phyloP scores from a whole-genome alignment of 352 stramenopile species.

The Phytophthora gonapodyides region DNA sequence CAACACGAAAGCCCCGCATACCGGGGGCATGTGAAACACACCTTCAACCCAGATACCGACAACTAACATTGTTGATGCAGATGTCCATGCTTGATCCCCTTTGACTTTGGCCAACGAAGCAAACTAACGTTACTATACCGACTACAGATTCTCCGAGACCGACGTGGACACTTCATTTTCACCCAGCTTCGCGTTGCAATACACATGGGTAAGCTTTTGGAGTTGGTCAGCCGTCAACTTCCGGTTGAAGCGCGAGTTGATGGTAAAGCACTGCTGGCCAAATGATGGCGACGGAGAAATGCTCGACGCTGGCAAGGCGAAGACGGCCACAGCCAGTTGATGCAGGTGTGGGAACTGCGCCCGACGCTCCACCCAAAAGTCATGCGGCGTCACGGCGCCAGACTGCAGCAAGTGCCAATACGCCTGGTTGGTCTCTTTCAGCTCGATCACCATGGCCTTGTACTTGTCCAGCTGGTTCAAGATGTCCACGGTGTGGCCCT shows the following conservation, averaged over 20 bases:
- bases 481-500: constrained; percentile 43
- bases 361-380: constrained; percentile 66
- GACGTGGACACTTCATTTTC: no score
- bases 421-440: constrained; percentile 56
- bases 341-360: constrained; percentile 39
- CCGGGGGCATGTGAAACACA: no score
- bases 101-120: neutral
- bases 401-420: constrained; percentile 61
- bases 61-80: no score
- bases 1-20: no score
- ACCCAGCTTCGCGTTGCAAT: constrained; percentile 52
- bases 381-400: constrained; percentile 37
- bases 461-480: constrained; percentile 57
- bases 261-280: constrained; percentile 26
- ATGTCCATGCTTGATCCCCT: no score
- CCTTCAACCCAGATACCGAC: no score
- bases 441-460: constrained; percentile 47
- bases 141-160: no score
- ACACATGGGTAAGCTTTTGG: constrained; percentile 62
- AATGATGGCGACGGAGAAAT: constrained; percentile 44
- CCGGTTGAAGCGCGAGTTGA: constrained; percentile 51
- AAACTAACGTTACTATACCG: no score
- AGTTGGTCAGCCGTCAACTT: constrained; percentile 50
- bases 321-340: constrained; percentile 52
- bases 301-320: constrained; percentile 56